These are phyloP conservation scores for Podaxis rugospora DNA, from an alignment of 768 basidiomycete species.

Conservation along the genomic window DNA sequence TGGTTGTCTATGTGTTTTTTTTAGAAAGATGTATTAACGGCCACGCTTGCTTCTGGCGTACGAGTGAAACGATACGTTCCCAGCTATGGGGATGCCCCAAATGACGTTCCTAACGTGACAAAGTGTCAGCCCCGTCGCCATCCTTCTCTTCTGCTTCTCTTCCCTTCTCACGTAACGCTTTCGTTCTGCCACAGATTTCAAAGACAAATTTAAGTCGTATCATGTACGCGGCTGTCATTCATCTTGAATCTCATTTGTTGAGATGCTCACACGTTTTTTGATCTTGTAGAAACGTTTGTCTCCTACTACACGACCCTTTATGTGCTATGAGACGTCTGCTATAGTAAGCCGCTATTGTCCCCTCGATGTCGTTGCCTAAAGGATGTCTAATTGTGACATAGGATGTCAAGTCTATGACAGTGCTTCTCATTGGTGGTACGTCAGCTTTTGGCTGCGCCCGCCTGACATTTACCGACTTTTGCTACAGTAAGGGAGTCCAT, in stretches of 20 bases:
- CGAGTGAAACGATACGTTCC: slow-evolving; percentile 57
- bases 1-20: not conserved
- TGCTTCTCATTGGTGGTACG: slow-evolving; percentile 28
- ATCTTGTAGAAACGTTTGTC: slow-evolving; percentile 48
- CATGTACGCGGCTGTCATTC: slow-evolving; percentile 40
- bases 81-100: slow-evolving; percentile 53
- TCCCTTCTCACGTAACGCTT: not conserved
- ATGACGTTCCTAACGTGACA: slow-evolving; percentile 55
- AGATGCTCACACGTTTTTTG: not conserved
- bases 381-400: slow-evolving; percentile 11
- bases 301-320: slow-evolving; percentile 53
- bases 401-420: slow-evolving; percentile 38
- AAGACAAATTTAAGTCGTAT: slow-evolving; percentile 60
- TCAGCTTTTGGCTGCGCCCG: not conserved
- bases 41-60: slow-evolving; percentile 53
- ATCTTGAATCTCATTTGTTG: not conserved
- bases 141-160: not conserved
- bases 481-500: slow-evolving; percentile 34
- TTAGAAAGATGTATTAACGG: slow-evolving; percentile 48
- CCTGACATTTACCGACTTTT: not conserved
- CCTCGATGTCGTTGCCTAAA: not conserved
- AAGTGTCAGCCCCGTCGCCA: slow-evolving; percentile 45
- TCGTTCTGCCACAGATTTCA: slow-evolving; percentile 45
- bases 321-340: slow-evolving; percentile 68
- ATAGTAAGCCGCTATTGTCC: slow-evolving; percentile 40